phyloP scores from a whole-genome alignment of 1,284 basidiomycete genomes.

The Flammula alnicola region DNA sequence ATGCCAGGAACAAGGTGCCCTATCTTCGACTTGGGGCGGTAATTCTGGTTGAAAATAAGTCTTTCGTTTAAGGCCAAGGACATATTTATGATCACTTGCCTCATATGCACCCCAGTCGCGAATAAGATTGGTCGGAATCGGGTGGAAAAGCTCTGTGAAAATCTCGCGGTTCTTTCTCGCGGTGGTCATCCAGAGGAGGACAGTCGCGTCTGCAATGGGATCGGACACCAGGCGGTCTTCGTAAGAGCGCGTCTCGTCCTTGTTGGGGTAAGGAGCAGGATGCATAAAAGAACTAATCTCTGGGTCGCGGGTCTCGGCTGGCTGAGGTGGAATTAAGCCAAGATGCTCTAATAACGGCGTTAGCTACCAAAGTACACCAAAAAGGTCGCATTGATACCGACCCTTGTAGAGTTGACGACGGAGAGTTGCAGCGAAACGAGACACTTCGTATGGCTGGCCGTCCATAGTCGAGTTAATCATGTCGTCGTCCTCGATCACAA shows the following conservation, averaged over 20 bases:
- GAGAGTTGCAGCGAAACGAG: conserved; percentile 78
- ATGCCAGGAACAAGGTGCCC: conserved; percentile 82
- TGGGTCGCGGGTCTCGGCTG: conserved; percentile 40
- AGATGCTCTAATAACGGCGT: conserved; percentile 70
- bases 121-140: conserved; percentile 83
- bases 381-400: conserved; percentile 31
- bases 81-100: conserved; percentile 43
- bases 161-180: conserved; percentile 81
- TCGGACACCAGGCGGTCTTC: conserved; percentile 82
- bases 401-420: conserved; percentile 79
- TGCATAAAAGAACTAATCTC: conserved; percentile 73
- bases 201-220: conserved; percentile 68
- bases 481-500: conserved; percentile 89
- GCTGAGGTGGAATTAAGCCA: conserved; percentile 77
- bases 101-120: conserved; percentile 80
- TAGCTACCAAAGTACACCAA: background rate
- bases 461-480: conserved; percentile 81
- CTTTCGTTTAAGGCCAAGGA: conserved; percentile 4
- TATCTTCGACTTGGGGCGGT: conserved; percentile 75
- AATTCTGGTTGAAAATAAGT: conserved; percentile 47
- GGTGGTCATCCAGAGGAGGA: conserved; percentile 71
- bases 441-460: conserved; percentile 69
- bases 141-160: conserved; percentile 82
- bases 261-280: conserved; percentile 72
- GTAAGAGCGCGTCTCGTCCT: conserved; percentile 60